Conservation (phyloP, 208 protist genomes). For the Leishmania tropica region DNA sequence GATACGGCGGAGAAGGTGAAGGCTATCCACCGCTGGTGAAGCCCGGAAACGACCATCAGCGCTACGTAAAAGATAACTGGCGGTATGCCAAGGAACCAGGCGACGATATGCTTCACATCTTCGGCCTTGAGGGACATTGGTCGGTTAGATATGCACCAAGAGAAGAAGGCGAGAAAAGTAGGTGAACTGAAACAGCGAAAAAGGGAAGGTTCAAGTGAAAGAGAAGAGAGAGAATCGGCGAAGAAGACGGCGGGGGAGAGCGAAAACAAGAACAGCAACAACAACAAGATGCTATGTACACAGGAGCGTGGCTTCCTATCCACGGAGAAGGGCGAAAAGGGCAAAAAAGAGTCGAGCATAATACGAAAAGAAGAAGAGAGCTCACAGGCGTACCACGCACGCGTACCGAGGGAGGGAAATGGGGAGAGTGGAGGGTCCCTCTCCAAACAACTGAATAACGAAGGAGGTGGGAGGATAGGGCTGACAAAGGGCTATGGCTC, state of each 20-base stretch:
- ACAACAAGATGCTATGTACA: not conserved
- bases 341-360: not conserved
- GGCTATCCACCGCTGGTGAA: constrained; percentile 36
- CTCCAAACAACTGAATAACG: not conserved
- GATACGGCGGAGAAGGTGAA: constrained; percentile 30
- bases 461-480: no score
- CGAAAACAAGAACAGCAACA: not conserved
- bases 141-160: not conserved
- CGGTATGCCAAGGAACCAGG: constrained; percentile 28
- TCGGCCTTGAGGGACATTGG: not conserved
- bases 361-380: not conserved
- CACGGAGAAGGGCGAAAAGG: not conserved
- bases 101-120: constrained; percentile 15
- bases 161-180: not conserved
- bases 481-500: no score
- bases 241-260: not conserved
- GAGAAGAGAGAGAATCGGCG: not conserved
- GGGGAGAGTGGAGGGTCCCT: not conserved
- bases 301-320: not conserved
- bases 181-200: not conserved
- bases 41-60: constrained; percentile 32
- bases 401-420: not conserved
- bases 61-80: constrained; percentile 45
- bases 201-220: not conserved
- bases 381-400: not conserved